Percentiles rank a stretch among this genome's conserved stretches.
Evolutionary conservation across 139 green algal genomes (phyloP).

Genomic region (Tetradesmus lagerheimii): DNA sequence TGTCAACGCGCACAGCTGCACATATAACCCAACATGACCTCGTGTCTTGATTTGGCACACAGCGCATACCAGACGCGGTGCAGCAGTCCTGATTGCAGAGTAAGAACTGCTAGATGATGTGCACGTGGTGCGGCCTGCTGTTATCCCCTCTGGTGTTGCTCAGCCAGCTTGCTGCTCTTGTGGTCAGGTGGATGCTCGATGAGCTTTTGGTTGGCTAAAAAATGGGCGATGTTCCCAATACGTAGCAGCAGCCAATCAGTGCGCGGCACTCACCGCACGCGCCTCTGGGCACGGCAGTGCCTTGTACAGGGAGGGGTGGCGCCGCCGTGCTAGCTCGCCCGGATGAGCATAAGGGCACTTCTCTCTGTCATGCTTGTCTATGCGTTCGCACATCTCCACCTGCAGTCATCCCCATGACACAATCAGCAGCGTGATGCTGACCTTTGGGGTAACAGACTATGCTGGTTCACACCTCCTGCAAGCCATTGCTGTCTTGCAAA

Average conservation of each 20-base stretch:
- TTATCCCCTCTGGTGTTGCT: not conserved
- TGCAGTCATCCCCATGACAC: not conserved
- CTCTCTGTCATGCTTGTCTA: constrained; percentile 77
- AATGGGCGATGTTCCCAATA: too few relatives aligned
- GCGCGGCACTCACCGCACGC: constrained; percentile 14
- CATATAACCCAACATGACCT: not conserved
- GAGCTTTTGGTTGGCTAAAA: too few relatives aligned
- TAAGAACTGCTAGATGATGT: not conserved
- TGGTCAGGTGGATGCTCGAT: not conserved
- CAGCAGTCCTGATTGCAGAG: not conserved
- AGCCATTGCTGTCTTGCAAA: not conserved
- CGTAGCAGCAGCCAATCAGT: too few relatives aligned
- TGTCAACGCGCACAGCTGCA: too few relatives aligned
- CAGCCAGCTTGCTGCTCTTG: not conserved
- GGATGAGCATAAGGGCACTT: constrained; percentile 91
- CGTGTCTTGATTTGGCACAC: not conserved
- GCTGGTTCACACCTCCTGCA: not conserved
- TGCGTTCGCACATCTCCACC: constrained; percentile 37
- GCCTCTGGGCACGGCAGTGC: constrained; percentile 64
- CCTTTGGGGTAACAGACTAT: not conserved
- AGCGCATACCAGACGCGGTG: not conserved
- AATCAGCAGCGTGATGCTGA: not conserved
- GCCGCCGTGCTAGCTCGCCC: constrained; percentile 85
- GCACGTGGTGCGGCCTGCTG: not conserved
- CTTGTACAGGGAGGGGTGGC: constrained; percentile 53